Conservation (phyloP, 306 rosid species). For the Morella rubra region DNA sequence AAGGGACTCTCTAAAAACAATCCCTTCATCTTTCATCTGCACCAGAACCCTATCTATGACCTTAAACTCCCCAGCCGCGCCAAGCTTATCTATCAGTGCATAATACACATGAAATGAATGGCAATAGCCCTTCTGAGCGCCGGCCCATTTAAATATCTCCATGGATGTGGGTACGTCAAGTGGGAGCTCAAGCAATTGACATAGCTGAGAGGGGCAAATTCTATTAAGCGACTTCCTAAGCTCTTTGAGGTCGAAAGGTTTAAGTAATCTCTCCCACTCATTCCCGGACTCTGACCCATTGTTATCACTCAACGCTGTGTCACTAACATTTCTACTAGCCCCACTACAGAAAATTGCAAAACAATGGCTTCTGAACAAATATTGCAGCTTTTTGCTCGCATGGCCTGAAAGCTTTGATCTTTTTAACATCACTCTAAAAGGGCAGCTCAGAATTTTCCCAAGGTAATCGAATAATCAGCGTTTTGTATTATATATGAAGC, state of each 20-base stretch:
- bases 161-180: conserved; percentile 69
- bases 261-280: conserved; percentile 81
- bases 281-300: conserved; percentile 52
- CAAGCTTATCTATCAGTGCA: conserved; percentile 72
- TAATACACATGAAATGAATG: conserved; percentile 70
- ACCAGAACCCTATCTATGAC: conserved; percentile 57
- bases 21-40: conserved; percentile 76
- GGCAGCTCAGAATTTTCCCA: neutral
- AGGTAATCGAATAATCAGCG: conserved; percentile 1
- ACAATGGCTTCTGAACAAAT: conserved; percentile 39
- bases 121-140: conserved; percentile 66
- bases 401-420: conserved; percentile 31
- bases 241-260: conserved; percentile 75
- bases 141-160: conserved; percentile 67
- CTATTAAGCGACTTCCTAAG: conserved; percentile 53
- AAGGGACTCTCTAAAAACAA: conserved; percentile 67
- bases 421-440: conserved; percentile 42
- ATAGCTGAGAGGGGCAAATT: conserved; percentile 71
- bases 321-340: conserved; percentile 24
- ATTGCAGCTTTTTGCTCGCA: conserved; percentile 27
- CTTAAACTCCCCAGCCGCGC: conserved; percentile 66
- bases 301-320: conserved; percentile 6
- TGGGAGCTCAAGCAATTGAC: conserved; percentile 70
- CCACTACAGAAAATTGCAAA: conserved; percentile 40
- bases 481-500: neutral